Evolutionary conservation across 306 rosid species (phyloP), one percentile per base, ranked within the genome.

Genomic region (Ochetophila trinervis): DNA sequence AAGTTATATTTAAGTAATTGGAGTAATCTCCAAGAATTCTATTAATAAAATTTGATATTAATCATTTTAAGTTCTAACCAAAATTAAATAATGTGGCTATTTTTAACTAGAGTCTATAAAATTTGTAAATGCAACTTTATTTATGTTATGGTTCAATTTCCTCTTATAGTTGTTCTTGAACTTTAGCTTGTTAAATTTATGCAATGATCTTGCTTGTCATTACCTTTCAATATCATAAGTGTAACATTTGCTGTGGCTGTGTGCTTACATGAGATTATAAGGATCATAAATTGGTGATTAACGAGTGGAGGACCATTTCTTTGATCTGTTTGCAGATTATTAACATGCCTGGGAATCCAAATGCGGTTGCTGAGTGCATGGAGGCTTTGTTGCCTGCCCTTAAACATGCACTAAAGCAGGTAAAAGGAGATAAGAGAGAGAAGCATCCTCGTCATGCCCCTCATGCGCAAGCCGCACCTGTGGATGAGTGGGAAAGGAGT

Each of bases 311-410:
- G 20, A 18, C 0, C 24, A 58, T 69, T 49, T 14, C 67, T 45
- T 68, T 55, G 35, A 52, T 58, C 44, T 67, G 54, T 48, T 45
- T 74, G 60, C 84, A 90, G 96, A 90, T 90, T 60, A 85, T 92
- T 75, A 89, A 92, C 88, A 92, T 92, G 95, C 98, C 96, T 23
- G 96, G 98, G 72, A 92, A 89, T 75, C 96, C 98, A 6, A 89
- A 92, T 67, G 98, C 96, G 9, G 98, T 80, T 72, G 89, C 88
- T 1, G 98, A 92, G 81, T 92, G 98, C 69, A 78, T 89, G 95
- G 96, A 82, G 59, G 89, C 98, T 19, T 82, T 92, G 67, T 72
- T 92, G 76, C 98, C 96, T 0, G 87, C 86, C 70, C 98, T 92
- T 62, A 92, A 87, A 65, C 98, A 89, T 67, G 98, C 89, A 16